Base-by-base conservation (phyloP, 495 filamentous ascomycete species). In the Neurospora hispaniola region DNA sequence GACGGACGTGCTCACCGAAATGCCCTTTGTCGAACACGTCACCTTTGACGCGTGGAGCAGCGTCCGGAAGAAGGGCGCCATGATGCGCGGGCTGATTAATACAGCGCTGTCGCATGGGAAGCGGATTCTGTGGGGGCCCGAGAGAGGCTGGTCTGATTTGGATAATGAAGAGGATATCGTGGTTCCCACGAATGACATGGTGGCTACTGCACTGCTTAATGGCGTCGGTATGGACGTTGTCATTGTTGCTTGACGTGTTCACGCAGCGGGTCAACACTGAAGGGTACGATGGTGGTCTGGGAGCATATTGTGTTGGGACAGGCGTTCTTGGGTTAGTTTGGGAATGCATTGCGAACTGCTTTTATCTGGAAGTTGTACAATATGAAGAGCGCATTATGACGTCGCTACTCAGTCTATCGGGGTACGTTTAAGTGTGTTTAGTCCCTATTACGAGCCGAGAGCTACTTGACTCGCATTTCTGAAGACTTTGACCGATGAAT, bases 41-140 rank as follows among this genome's bases (percentile, higher is more conserved):
- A 87, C 94, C 74, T 93, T 96, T 74, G 93, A 96, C 79, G 93
- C 85, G 11, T 93, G 87, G 80, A 83, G 88, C 0, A 89, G 89
- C 69, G 92, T 96, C 31, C 87, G 88, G 80, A 90, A 90, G 77
- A 83, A 84, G 20, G 90, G 91, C 11, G 85, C 86, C 42, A 85
- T 97, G 79, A 91, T 97, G 88, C 80, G 78, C n/a, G 88, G 88
- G 18, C 80, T 97, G 35, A 75, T 92, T 31, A 79, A 88, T 2
- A 88, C 90, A 35, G 85, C 86, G 0, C 81, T 78, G 14, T 74
- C 78, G 16, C 83, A 83, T 4, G 79, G 85, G 9, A 88, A 88
- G 77, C 84, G 82, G 72, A 85, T 94, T 38, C 80, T 80, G 20
- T 94, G 92, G 91, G 92, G 91, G 5, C 88, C 88, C 9, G 87